Base-by-base conservation (phyloP, 495 filamentous ascomycete species). In the Usnea hakonensis region DNA sequence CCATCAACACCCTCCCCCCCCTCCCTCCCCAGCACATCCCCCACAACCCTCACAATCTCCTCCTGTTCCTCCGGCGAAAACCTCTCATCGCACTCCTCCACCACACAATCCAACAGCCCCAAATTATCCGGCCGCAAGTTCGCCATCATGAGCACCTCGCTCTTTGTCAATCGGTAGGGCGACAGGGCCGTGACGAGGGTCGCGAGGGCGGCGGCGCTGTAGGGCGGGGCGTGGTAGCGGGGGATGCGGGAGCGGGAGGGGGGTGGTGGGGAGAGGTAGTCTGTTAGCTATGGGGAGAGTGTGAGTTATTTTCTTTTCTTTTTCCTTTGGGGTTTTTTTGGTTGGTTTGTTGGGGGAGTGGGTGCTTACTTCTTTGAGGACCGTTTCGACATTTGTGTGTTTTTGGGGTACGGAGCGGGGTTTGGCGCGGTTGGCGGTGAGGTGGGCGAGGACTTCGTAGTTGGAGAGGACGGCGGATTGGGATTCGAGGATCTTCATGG, bases 381-480 rank as follows among this genome's bases (percentile, higher is more conserved):
- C 78, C 0, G 78, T 80, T 60, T 78, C 77, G 69, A 81, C 76
- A 55, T 81, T 78, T 53, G 75, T 58, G 7, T 77, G 61, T 55
- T 78, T 77, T 5, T 76, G 77, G n/a, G 72, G 68, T 48, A 75
- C 26, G 61, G 61, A 50, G 46, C 65, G 54, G 48, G 59, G 58
- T 56, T 64, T 65, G 4, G 64, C 58, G 55, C 43, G 57, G 38
- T 68, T 79, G 36, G 77, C 71, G 0, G 71, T 75, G 57, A 88
- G 68, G 69, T 86, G 84, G 23, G 77, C 70, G 37, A 82, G 77
- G 62, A 88, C 85, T 73, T 88, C 85, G 63, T 83, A 76, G 69
- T 87, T 87, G 66, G 84, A 84, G 71, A 88, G 78, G 55, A 77
- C 77, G 23, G 83, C 83, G 54, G 79, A 78, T 75, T 85, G 81